Evolutionary conservation across 177 flowering plant species (phyloP).

Genomic region (Vitis hybrid): DNA sequence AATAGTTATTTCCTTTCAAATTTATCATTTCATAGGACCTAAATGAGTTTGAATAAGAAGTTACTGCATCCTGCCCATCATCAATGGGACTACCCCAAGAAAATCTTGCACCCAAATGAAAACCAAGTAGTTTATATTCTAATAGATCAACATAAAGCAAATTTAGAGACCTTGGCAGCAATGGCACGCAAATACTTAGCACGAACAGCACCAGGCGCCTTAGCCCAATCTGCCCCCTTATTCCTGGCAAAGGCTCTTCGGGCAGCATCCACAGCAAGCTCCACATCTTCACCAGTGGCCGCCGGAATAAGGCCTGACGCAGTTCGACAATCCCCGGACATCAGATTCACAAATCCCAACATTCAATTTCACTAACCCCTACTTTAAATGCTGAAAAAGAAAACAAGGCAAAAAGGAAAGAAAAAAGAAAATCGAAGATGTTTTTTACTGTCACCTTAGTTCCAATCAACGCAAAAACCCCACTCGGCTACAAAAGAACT

Average conservation of each 20-base stretch:
- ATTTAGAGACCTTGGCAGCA: constrained; percentile 58
- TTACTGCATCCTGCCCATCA: not conserved
- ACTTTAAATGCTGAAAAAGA: too few species aligned
- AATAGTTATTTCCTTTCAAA: not conserved
- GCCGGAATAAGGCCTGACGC: constrained; percentile 85
- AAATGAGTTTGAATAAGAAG: too few species aligned
- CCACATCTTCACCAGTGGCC: constrained; percentile 90
- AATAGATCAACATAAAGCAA: not conserved
- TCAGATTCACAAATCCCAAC: not conserved
- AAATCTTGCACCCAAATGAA: too few species aligned
- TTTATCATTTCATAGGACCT: not conserved
- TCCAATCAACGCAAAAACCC: too few species aligned
- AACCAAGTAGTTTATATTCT: not conserved
- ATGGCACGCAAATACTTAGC: constrained; percentile 73
- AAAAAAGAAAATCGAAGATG: too few species aligned
- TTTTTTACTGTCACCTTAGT: too few species aligned
- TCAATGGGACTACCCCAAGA: not conserved
- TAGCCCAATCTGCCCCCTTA: constrained; percentile 74
- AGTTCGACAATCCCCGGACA: not conserved
- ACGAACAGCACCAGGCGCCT: constrained; percentile 66
- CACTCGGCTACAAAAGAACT: too few species aligned
- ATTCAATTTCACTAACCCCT: not conserved
- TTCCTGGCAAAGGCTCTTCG: constrained; percentile 64
- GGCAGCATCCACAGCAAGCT: constrained; percentile 85
- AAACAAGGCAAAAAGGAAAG: too few species aligned